These are phyloP conservation scores for Zygosaccharomyces siamensis DNA, from an alignment of 805 yeast genomes.

Conservation along the genomic window DNA sequence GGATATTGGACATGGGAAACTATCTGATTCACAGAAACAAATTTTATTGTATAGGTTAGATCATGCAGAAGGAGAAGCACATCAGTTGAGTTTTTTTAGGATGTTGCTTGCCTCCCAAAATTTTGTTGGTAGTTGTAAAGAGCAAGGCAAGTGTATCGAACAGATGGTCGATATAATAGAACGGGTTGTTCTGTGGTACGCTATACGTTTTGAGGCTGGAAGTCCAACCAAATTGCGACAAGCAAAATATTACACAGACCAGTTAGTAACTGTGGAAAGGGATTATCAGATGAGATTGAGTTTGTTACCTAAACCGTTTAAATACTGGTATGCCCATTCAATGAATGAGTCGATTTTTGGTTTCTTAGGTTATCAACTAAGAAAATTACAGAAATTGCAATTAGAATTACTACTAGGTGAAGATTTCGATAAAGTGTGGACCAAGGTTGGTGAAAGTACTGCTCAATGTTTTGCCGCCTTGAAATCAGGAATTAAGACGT, in stretches of 20 bases:
- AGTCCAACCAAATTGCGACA: not conserved
- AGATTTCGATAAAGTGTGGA: not conserved
- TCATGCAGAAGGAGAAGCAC: conserved; percentile 8
- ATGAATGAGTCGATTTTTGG: not conserved
- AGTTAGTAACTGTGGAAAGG: not conserved
- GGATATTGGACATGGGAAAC: not conserved
- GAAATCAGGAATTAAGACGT: conserved; percentile 1
- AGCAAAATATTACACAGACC: not conserved
- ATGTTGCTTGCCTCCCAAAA: conserved; percentile 1
- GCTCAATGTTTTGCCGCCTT: not conserved
- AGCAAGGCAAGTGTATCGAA: not conserved
- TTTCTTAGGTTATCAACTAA: conserved; percentile 4
- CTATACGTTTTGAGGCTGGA: not conserved
- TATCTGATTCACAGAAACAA: not conserved
- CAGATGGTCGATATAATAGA: conserved; percentile 8
- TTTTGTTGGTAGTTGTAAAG: conserved; percentile 1
- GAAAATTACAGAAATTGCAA: not conserved
- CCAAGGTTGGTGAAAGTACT: not conserved
- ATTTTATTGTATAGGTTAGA: conserved; percentile 7
- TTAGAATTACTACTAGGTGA: not conserved
- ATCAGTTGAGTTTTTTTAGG: conserved; percentile 5
- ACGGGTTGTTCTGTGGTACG: conserved; percentile 2
- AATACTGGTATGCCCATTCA: conserved; percentile 5
- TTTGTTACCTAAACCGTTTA: conserved; percentile 1
- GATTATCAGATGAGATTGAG: not conserved